Percentiles rank a stretch among this genome's conserved stretches.
Evolutionary conservation across 2,329 filamentous ascomycete genomes (phyloP).

Genomic region (Fusarium udum): DNA sequence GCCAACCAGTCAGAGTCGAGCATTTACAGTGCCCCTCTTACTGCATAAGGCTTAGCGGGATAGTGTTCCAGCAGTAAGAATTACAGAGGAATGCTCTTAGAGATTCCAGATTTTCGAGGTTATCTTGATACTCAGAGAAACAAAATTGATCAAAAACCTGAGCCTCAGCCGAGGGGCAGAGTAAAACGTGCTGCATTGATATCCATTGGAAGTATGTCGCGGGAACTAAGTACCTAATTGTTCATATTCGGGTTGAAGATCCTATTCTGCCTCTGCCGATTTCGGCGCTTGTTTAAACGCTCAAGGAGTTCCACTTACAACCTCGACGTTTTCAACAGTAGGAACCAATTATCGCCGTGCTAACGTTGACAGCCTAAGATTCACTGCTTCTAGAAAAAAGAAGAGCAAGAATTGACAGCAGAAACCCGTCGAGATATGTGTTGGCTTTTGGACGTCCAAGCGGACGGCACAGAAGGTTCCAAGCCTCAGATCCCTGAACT

Average conservation of each 20-base stretch:
- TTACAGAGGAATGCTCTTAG: not conserved
- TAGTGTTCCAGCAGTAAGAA: not conserved
- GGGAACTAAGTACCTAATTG: not conserved
- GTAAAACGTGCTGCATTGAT: not conserved
- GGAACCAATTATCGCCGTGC: not conserved
- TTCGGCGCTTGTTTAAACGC: slow-evolving; percentile 2
- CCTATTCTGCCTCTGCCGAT: slow-evolving; percentile 12
- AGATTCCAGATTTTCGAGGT: not conserved
- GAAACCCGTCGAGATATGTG: not conserved
- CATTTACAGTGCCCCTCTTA: slow-evolving; percentile 46
- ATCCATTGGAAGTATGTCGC: too few relatives aligned
- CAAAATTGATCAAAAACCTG: too few relatives aligned
- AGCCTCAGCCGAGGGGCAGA: not conserved
- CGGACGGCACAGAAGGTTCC: not conserved
- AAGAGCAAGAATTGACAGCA: not conserved
- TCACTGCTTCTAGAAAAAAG: slow-evolving; percentile 11
- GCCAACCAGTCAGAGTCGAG: slow-evolving; percentile 30
- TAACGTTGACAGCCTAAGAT: not conserved
- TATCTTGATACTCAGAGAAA: not conserved
- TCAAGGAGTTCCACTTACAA: slow-evolving; percentile 14
- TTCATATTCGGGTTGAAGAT: not conserved
- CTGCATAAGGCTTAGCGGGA: slow-evolving; percentile 42
- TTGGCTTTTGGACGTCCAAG: slow-evolving; percentile 3
- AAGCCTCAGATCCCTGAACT: slow-evolving; percentile 1
- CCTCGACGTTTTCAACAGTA: not conserved